Evolutionary conservation across 306 rosid genomes (phyloP), one percentile per base, ranked within the genome.

Genomic region (Sophora flavescens): DNA sequence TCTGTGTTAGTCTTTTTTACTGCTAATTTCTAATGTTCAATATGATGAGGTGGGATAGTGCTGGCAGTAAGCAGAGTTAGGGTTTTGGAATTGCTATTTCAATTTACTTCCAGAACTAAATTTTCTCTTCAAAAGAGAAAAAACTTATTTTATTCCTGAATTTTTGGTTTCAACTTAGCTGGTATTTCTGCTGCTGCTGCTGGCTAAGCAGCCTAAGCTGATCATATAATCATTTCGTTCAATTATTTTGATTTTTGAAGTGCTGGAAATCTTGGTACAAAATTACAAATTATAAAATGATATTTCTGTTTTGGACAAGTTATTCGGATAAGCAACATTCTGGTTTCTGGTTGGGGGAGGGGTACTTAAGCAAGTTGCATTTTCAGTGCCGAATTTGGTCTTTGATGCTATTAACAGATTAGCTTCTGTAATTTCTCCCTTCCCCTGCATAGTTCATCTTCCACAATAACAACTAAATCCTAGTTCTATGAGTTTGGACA

Each of bases 31-130:
- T 17, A 9, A 7, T 73, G 64, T 77, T 72, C 14, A 12, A 17
- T 63, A 11, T 14, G 68, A 8, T 73, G 66, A 62, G 64, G 72
- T 72, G 33, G 63, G 68, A 35, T 63, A 28, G 39, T 72, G 38
- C 12, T 8, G 17, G 18, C n/a, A 15, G 26, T 10, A 32, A 47
- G 38, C 48, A 14, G 4, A 62, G 39, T 77, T 81, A 81, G 88
- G 88, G 88, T 84, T 84, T 77, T 50, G 79, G 68, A 18, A 52
- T 52, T 68, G 4, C 26, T 68, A 26, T 75, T 79, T 39, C 28
- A 41, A 32, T 68, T 59, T 54, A 63, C 69, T 35, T 63, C 16
- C 28, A 4, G 47, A 35, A 69, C 14, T 42, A 17, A 60, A 4
- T 54, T 10, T 12, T 48, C 10, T 77, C 38, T 58, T 41, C 16